phyloP scores from a whole-genome alignment of 192 early-diverging fungal species.

The Diversispora eburnea region DNA sequence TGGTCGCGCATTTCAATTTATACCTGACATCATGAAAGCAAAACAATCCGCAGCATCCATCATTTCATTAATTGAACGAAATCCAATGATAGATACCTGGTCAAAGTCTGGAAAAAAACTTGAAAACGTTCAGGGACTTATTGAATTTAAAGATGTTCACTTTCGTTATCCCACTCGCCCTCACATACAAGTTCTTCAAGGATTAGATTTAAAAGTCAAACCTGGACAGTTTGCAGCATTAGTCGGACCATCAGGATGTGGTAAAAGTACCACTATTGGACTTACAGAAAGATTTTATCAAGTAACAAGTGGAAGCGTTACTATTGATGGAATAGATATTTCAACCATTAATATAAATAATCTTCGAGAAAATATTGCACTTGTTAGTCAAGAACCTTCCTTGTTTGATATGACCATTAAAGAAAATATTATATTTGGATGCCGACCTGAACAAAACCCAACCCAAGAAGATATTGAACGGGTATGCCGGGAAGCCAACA shows the following conservation, averaged over 20 bases:
- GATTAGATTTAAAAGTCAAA: slow-evolving; percentile 51
- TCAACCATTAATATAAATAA: slow-evolving; percentile 41
- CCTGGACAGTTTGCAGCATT: slow-evolving; percentile 71
- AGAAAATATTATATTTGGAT: slow-evolving; percentile 58
- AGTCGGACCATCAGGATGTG: slow-evolving; percentile 70
- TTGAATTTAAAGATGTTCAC: slow-evolving; percentile 35
- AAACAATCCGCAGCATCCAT: slow-evolving; percentile 53
- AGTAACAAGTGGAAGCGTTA: slow-evolving; percentile 38
- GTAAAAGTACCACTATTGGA: slow-evolving; percentile 65
- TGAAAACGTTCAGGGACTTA: slow-evolving; percentile 33
- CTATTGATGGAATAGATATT: slow-evolving; percentile 43
- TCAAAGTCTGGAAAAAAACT: slow-evolving; percentile 32
- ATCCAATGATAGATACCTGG: slow-evolving; percentile 43
- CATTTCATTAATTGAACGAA: slow-evolving; percentile 47
- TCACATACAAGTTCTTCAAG: slow-evolving; percentile 57
- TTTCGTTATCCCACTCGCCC: slow-evolving; percentile 60
- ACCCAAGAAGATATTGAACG: slow-evolving; percentile 46
- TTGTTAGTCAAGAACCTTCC: slow-evolving; percentile 45
- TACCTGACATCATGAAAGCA: slow-evolving; percentile 58
- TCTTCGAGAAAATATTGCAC: slow-evolving; percentile 47
- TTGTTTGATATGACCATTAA: slow-evolving; percentile 36
- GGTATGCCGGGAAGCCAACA: slow-evolving; percentile 52
- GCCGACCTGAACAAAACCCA: slow-evolving; percentile 40
- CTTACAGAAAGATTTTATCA: slow-evolving; percentile 60
- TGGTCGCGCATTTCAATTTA: slow-evolving; percentile 46